A percentile compares a stretch with the other conserved stretches of the same genome.
phyloP scores from a whole-genome alignment of 2,329 filamentous ascomycete species.

The Fusarium buxicola region DNA sequence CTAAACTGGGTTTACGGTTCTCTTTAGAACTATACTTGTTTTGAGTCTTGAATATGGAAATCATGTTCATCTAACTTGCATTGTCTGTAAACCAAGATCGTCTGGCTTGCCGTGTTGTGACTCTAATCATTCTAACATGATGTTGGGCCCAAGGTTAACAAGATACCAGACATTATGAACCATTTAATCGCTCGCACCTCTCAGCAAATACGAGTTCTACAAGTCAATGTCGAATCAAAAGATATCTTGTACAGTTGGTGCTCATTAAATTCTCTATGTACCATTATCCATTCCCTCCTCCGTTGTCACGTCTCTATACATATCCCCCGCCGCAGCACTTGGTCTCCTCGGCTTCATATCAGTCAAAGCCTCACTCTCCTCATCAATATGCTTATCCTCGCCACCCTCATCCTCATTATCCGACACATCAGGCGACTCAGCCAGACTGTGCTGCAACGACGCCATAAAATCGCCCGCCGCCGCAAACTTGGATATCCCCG shows the following conservation, averaged over 20 bases:
- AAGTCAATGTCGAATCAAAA: neutral
- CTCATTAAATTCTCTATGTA: constrained; percentile 53
- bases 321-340: constrained; percentile 62
- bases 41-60: too few relatives aligned
- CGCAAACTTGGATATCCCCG: constrained; percentile 64
- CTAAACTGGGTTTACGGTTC: neutral
- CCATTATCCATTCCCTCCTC: constrained; percentile 37
- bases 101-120: too few relatives aligned
- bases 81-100: too few relatives aligned
- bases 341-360: constrained; percentile 65
- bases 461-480: constrained; percentile 65
- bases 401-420: constrained; percentile 55
- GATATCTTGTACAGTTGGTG: constrained; percentile 3
- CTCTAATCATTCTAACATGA: too few relatives aligned
- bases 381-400: constrained; percentile 58
- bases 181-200: too few relatives aligned
- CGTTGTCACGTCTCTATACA: constrained; percentile 57
- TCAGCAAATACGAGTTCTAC: neutral
- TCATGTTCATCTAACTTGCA: too few relatives aligned
- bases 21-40: neutral
- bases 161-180: too few relatives aligned
- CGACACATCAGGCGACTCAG: constrained; percentile 57
- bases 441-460: constrained; percentile 62
- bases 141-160: too few relatives aligned
- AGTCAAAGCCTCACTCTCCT: constrained; percentile 66